Conservation (phyloP, 768 basidiomycete species). For the Zangia roseola region DNA sequence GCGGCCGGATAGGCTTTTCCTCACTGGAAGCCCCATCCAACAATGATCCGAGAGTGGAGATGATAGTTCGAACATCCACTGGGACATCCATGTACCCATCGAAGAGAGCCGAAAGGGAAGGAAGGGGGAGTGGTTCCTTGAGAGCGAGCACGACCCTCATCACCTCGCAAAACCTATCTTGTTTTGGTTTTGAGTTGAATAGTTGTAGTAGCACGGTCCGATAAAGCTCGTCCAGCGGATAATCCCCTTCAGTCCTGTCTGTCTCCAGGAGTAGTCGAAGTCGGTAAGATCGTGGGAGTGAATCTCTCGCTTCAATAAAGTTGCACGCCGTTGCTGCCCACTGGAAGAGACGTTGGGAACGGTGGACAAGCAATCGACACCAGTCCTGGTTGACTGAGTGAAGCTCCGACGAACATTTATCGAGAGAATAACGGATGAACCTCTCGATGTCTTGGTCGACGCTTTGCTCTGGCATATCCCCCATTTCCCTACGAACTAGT, state of each 20-base stretch:
- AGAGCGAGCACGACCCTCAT: not conserved
- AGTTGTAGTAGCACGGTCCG: not conserved
- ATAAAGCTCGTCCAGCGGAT: not conserved
- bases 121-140: not conserved
- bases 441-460: not conserved
- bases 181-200: not conserved
- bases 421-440: not conserved
- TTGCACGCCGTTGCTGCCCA: slow-evolving; percentile 20
- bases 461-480: not conserved
- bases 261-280: not conserved
- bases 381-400: not conserved
- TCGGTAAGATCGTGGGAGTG: not conserved
- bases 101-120: not conserved
- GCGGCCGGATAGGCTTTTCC: too few relatives aligned
- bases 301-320: too few relatives aligned
- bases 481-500: slow-evolving; percentile 12
- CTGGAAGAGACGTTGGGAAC: slow-evolving; percentile 19
- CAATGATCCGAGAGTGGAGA: too few relatives aligned
- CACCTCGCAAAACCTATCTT: not conserved
- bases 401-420: not conserved
- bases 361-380: slow-evolving; percentile 12
- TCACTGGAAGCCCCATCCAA: too few relatives aligned
- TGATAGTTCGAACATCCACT: too few relatives aligned
- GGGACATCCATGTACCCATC: too few relatives aligned
- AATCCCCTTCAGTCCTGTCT: not conserved